Evolutionary conservation across 2,329 filamentous ascomycete genomes (phyloP).

Genomic region (Penicillium capsulatum): DNA sequence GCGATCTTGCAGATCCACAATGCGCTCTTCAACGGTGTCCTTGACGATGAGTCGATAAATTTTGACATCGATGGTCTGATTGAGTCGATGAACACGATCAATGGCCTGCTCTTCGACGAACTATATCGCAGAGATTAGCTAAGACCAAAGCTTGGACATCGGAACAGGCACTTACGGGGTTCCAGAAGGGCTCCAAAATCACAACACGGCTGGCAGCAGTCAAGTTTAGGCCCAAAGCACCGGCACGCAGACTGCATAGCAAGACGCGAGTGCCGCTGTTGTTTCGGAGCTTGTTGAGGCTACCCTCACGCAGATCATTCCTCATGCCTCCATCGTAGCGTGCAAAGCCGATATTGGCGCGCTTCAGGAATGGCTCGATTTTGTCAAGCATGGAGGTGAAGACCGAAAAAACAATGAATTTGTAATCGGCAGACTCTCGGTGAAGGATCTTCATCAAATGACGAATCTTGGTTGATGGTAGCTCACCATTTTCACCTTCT

Average conservation of each 20-base stretch:
- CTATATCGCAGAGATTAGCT: constrained; percentile 36
- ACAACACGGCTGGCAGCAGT: constrained; percentile 91
- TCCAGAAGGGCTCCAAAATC: constrained; percentile 98
- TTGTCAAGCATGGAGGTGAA: constrained; percentile 98
- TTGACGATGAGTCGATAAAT: constrained; percentile 91
- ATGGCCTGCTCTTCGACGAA: constrained; percentile 99
- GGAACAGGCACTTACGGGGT: constrained; percentile 60
- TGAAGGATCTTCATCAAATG: constrained; percentile 76
- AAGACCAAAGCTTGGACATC: not conserved
- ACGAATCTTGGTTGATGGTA: constrained; percentile 80
- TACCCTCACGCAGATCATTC: constrained; percentile 87
- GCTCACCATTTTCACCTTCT: constrained; percentile 42
- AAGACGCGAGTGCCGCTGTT: constrained; percentile 74
- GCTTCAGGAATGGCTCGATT: constrained; percentile 81
- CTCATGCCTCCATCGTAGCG: constrained; percentile 95
- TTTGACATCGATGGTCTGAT: constrained; percentile 88
- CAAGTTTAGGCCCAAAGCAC: constrained; percentile 85
- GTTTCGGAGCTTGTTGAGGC: constrained; percentile 69
- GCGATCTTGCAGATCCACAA: constrained; percentile 88
- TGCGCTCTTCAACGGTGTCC: constrained; percentile 85
- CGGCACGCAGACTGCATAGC: constrained; percentile 90
- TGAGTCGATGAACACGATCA: constrained; percentile 95
- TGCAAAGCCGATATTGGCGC: constrained; percentile 70
- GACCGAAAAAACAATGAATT: constrained; percentile 97
- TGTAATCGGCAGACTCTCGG: constrained; percentile 74